These are phyloP conservation scores for Rhypophila decipiens DNA, from an alignment of 495 filamentous ascomycete genomes.

Conservation along the genomic window DNA sequence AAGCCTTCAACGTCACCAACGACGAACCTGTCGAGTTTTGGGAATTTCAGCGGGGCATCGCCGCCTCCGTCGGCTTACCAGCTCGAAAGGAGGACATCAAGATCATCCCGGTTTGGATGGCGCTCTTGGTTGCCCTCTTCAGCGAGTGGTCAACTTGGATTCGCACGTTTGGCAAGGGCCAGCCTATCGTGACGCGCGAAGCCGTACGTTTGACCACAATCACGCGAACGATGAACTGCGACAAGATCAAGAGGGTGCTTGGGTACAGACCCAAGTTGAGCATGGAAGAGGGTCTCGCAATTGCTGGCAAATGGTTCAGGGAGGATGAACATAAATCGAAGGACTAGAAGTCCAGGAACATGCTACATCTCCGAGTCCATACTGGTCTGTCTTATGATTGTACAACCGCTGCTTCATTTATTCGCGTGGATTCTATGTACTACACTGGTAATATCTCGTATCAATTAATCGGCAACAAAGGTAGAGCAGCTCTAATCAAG, in stretches of 20 bases:
- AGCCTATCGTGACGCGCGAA: slow-evolving; percentile 8
- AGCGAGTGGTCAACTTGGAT: slow-evolving; percentile 49
- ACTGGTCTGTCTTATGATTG: too few relatives aligned
- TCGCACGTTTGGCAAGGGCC: slow-evolving; percentile 5
- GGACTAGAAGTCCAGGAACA: too few relatives aligned
- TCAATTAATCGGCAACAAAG: too few relatives aligned
- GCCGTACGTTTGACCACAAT: slow-evolving; percentile 9
- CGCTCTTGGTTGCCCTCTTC: slow-evolving; percentile 41
- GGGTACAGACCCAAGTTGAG: slow-evolving; percentile 53
- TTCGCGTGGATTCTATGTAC: too few relatives aligned
- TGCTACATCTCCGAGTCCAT: too few relatives aligned
- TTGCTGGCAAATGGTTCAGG: slow-evolving; percentile 7
- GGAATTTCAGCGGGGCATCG: slow-evolving; percentile 53
- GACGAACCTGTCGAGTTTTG: slow-evolving; percentile 56
- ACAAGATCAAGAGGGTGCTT: slow-evolving; percentile 50
- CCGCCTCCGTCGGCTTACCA: slow-evolving; percentile 7
- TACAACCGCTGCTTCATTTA: too few relatives aligned
- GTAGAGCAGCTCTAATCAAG: too few relatives aligned
- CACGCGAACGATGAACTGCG: slow-evolving; percentile 31
- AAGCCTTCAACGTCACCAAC: slow-evolving; percentile 60
- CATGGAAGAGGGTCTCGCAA: slow-evolving; percentile 46
- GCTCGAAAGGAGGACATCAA: slow-evolving; percentile 12
- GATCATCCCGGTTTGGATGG: slow-evolving; percentile 44
- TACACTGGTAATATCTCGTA: too few relatives aligned
- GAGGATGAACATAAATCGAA: not conserved